Evolutionary conservation across 371 early-diverging fungal genomes (phyloP), one percentile per base, ranked within the genome.

Genomic region (Apophysomyces variabilis): DNA sequence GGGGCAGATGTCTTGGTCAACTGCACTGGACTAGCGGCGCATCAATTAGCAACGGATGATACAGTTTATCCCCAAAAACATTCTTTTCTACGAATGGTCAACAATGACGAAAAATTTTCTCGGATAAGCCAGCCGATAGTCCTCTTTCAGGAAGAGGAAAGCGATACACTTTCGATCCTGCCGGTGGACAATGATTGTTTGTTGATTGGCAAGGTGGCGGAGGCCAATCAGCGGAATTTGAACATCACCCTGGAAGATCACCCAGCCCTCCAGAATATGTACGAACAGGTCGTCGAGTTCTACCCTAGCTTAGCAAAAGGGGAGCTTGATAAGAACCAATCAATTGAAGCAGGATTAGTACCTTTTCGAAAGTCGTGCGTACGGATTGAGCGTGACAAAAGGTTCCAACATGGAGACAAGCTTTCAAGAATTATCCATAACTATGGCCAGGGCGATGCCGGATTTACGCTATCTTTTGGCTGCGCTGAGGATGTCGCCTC

Each of bases 211-310:
- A 21, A 26, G 7, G 16, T 50, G 54, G 54, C 54, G 54, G 54
- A 50, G 21, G 54, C 54, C 9, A 50, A 50, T 21, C 54, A 50
- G 54, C 54, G 54, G 54, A 50, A 50, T 11, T 50, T 50, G 54
- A 50, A 50, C 54, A 5, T 50, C 54, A 50, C 18, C 21, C 21
- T 50, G 21, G 54, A 50, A 21, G 21, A 50, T 21, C 54, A 50
- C 21, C 21, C 54, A 50, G 21, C 54, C 5, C 54, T 50, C 21
- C 54, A 50, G 54, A 21, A 50, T 3, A 5, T 5, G 54, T 50
- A 21, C 54, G 54, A 50, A 18, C 54, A 11, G 9, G 21, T 21
- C 9, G 21, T 50, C 21, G 54, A 50, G 21, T 50, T 50, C 54
- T 50, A 50, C 21, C 54, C 54, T 21, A 26, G 21, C 7, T 8